A percentile compares a stretch with the other conserved stretches of the same genome.
phyloP scores from a whole-genome alignment of 495 filamentous ascomycete species.

The Lichenothelia convexa region DNA sequence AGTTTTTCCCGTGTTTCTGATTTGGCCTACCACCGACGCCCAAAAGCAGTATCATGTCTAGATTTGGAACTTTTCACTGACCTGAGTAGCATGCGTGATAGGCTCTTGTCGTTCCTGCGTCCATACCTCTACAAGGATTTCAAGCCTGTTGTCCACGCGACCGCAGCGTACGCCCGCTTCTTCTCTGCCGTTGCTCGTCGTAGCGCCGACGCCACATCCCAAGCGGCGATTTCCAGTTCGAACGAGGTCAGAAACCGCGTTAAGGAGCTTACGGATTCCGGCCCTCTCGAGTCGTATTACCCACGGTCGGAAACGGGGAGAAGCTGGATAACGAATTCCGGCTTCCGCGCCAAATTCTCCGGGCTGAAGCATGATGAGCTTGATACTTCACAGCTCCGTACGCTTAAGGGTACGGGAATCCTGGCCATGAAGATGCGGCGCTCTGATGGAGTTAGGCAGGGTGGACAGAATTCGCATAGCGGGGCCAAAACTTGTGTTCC shows the following conservation, averaged over 20 bases:
- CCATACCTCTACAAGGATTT: constrained; percentile 28
- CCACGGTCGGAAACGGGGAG: constrained; percentile 17
- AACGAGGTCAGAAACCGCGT: constrained; percentile 28
- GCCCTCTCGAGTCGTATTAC: constrained; percentile 26
- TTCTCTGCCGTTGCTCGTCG: constrained; percentile 21
- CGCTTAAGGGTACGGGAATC: constrained; percentile 4
- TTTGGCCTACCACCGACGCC: neutral
- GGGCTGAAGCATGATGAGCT: constrained; percentile 3
- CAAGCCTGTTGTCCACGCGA: constrained; percentile 7
- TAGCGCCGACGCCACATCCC: neutral
- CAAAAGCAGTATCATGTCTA: neutral
- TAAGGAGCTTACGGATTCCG: constrained; percentile 28
- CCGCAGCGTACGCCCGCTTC: constrained; percentile 26
- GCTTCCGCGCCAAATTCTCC: constrained; percentile 3
- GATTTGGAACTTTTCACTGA: constrained; percentile 6
- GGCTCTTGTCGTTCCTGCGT: constrained; percentile 32
- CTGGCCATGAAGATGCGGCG: constrained; percentile 6
- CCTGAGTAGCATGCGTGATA: constrained; percentile 15
- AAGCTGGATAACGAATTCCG: neutral
- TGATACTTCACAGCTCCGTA: neutral
- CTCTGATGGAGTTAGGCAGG: constrained; percentile 35
- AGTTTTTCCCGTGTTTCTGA: constrained; percentile 28
- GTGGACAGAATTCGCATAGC: constrained; percentile 38
- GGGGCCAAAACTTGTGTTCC: constrained; percentile 61
- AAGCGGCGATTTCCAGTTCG: neutral